Base-by-base conservation (phyloP, 345 rosid genomes). In the Trapa incisa region DNA sequence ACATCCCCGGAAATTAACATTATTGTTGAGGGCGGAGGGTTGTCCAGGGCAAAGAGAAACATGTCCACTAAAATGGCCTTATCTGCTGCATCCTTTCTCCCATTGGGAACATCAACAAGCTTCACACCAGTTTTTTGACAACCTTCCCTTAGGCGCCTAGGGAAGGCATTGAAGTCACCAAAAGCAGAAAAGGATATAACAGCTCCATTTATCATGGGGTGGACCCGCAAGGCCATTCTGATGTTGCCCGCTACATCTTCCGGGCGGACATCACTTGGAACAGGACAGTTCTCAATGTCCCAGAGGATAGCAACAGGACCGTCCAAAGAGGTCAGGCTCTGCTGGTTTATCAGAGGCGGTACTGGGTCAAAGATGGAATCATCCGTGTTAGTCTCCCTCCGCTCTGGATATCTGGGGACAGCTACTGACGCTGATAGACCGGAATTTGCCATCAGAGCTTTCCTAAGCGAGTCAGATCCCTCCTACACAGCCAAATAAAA, bases 81-180 rank as follows among this genome's bases (percentile, higher is more conserved):
- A 76, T 94, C 99, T 56, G 99, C 87, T 37, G 97, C 99, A 70
- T 91, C 99, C 80, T 94, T 94, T 70, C 97, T 86, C 48, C 96
- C 95, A 53, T 94, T 94, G 3, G 97, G 99, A 70, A 94, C 99
- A 78, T 94, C 99, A 4, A 91, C 74, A 42, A 94, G 96, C 58
- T 84, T 89, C 64, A 94, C 97, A 37, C 99, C 99, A 0, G 99
- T 94, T 82, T 96, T 89, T 69, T 94, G 99, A 78, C 96, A 89
- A 9, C 99, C 99, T 80, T 94, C 99, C 74, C 99, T 83, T 16
- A 94, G 87, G 0, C 97, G 75, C 64, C 96, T 89, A 5, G 99
- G 96, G 67, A 94, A 94, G 36, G 88, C 80, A 74, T 91, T 94
- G 78, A 91, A 94, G 83, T 94, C 99, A 8, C 99, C 99, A 22